Percentiles rank a stretch among this genome's conserved stretches.
Evolutionary conservation across 768 basidiomycete genomes (phyloP).

Genomic region (Mycena albidolilacea): DNA sequence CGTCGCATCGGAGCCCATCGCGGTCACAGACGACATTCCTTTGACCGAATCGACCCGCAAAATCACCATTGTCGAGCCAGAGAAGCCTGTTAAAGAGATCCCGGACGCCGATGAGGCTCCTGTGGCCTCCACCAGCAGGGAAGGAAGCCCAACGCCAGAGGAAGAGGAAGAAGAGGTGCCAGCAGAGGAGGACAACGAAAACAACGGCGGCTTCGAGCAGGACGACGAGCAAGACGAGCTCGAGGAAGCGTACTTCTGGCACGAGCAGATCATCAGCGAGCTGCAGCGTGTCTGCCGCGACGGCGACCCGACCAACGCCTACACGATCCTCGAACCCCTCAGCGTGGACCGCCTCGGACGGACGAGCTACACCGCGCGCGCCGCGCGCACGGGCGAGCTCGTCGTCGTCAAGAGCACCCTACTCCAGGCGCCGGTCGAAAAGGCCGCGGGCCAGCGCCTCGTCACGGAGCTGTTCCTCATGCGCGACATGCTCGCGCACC

Average conservation of each 20-base stretch:
- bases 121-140: background rate
- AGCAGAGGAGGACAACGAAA: slow-evolving; percentile 18
- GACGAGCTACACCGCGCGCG: slow-evolving; percentile 47
- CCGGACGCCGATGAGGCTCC: slow-evolving; percentile 1
- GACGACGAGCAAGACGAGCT: slow-evolving; percentile 29
- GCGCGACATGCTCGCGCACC: slow-evolving; percentile 84
- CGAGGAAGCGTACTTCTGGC: slow-evolving; percentile 48
- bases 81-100: background rate
- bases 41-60: background rate
- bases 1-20: background rate
- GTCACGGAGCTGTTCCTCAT: slow-evolving; percentile 86
- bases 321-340: slow-evolving; percentile 65
- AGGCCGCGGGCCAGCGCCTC: slow-evolving; percentile 81
- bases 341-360: slow-evolving; percentile 59
- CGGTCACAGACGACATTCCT: background rate
- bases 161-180: slow-evolving; percentile 17
- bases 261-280: slow-evolving; percentile 50
- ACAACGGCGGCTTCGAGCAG: slow-evolving; percentile 26
- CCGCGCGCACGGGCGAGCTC: slow-evolving; percentile 42
- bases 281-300: slow-evolving; percentile 48
- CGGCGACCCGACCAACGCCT: slow-evolving; percentile 51
- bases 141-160: background rate
- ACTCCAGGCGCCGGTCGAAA: slow-evolving; percentile 67
- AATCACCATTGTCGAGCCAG: background rate
- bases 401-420: slow-evolving; percentile 46